Evolutionary conservation across 1,139 yeast species (phyloP), one percentile per base, ranked within the genome.

Genomic region (Pneumocystis carinii): DNA sequence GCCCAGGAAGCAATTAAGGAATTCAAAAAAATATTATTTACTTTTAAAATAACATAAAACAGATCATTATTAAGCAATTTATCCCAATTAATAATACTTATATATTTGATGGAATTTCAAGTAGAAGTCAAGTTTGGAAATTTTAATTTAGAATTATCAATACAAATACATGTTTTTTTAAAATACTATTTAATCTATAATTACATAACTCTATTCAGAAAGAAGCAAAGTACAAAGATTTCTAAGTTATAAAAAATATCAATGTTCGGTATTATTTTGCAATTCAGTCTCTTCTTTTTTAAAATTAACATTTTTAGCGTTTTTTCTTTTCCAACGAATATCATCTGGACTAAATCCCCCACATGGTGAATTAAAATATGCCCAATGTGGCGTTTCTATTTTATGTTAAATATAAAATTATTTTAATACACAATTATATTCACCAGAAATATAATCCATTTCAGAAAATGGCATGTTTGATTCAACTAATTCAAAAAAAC

Each of bases 331-430:
- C 68, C 76, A 85, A 69, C 83, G 81, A 1, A 83, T 82, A 74
- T 90, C 96, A 5, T 79, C 87, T 0, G 97, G 97, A 69, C 85
- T 88, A 76, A 90, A 90, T 0, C 97, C 97, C 12, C 90, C 96
- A 41, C 17, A 24, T 6, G 19, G 27, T 69, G 83, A 83, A 1
- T 96, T 97, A 82, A 89, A 90, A 64, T 84, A 79, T 0, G 97
- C 96, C 96, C 96, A 90, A 58, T 19, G 17, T 4, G 61, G 56
- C 12, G 41, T 56, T 56, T 56, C 38, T 56, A 17, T 56, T 36
- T 56, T n/a, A 36, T 19, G 24, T 8, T 56, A 56, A n/a, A 35
- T 17, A 17, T 17, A 17, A 17, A 6, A 24, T 19, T 8, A 17
- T 14, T 53, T n/a, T 14, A 17, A 7, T 19, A 36, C 6, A 17